A percentile compares a stretch with the other conserved stretches of the same genome.
Conservation (phyloP, 2,329 filamentous ascomycete genomes). For the Drechslera avenae region DNA sequence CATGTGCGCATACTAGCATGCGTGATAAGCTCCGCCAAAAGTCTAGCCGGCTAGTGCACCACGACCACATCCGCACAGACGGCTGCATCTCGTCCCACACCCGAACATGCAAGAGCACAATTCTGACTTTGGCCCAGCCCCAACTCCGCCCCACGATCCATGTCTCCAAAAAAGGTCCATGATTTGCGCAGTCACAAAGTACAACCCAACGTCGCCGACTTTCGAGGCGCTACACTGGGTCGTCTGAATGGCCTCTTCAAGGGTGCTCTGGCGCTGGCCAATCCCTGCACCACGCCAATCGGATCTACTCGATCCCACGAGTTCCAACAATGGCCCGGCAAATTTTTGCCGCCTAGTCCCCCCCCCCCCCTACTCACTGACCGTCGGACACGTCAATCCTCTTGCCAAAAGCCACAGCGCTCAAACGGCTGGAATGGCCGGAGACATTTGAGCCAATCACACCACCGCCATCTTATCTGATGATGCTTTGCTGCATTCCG, state of each 20-base stretch:
- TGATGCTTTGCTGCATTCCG: neutral
- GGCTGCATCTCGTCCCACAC: constrained; percentile 12
- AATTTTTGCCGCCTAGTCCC: neutral
- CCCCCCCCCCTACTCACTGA: neutral
- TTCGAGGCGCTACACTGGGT: constrained; percentile 17
- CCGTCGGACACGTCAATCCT: neutral
- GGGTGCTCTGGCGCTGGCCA: constrained; percentile 6
- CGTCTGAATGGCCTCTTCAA: constrained; percentile 18
- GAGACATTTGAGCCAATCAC: neutral
- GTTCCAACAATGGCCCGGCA: constrained; percentile 2
- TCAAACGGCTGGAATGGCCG: neutral
- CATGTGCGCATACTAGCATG: constrained; percentile 2
- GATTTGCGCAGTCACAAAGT: constrained; percentile 4
- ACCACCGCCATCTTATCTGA: neutral
- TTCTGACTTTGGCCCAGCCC: constrained; percentile 5
- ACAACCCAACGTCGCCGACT: constrained; percentile 10
- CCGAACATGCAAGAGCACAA: constrained; percentile 11
- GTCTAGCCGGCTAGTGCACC: constrained; percentile 1
- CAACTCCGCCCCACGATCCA: constrained; percentile 11
- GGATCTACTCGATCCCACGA: constrained; percentile 2
- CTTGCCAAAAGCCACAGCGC: neutral
- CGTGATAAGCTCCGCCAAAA: constrained; percentile 3
- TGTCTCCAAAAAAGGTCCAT: constrained; percentile 3
- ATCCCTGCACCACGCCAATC: constrained; percentile 4
- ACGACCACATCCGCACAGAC: constrained; percentile 9